Percentiles rank a stretch among this genome's conserved stretches.
phyloP scores from a whole-genome alignment of 139 green algal species.

The Zygnema cylindricum region DNA sequence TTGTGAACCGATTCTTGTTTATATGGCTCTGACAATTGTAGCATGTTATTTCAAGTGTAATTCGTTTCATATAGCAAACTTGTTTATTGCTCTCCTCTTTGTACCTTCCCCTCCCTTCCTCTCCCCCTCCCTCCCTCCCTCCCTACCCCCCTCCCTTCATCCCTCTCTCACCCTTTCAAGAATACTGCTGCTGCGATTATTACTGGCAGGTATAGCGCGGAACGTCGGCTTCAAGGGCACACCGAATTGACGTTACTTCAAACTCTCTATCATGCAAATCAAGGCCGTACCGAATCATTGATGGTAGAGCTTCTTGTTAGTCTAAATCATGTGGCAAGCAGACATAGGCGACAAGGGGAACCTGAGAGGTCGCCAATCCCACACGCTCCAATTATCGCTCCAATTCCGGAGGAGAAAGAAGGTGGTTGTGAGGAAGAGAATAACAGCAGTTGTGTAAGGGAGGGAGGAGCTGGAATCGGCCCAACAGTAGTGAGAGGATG shows the following conservation, averaged over 20 bases:
- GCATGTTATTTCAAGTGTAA: too few relatives aligned
- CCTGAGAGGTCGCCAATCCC: conserved; percentile 2
- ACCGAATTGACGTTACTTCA: conserved; percentile 55
- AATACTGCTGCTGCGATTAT: too few relatives aligned
- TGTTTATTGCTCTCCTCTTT: too few relatives aligned
- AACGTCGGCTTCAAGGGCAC: conserved; percentile 53
- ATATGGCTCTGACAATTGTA: too few relatives aligned
- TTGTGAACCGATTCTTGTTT: too few relatives aligned
- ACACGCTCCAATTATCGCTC: conserved; percentile 20
- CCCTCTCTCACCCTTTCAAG: too few relatives aligned
- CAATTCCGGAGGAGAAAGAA: conserved; percentile 9
- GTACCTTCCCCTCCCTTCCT: too few relatives aligned
- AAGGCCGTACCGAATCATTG: conserved; percentile 27
- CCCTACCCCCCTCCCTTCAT: too few relatives aligned
- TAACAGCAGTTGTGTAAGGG: too few relatives aligned
- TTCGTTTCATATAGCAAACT: too few relatives aligned
- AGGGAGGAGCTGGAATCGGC: background rate
- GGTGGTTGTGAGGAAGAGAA: background rate
- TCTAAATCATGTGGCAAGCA: conserved; percentile 49
- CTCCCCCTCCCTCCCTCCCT: too few relatives aligned
- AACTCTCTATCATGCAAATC: conserved; percentile 56
- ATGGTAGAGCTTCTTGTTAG: conserved; percentile 48
- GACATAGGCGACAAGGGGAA: background rate
- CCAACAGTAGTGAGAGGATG: conserved; percentile 6
- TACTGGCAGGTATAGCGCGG: conserved; percentile 37